phyloP scores from a whole-genome alignment of 176 grass and related monocot species.

The Urochloa ruziziensis region DNA sequence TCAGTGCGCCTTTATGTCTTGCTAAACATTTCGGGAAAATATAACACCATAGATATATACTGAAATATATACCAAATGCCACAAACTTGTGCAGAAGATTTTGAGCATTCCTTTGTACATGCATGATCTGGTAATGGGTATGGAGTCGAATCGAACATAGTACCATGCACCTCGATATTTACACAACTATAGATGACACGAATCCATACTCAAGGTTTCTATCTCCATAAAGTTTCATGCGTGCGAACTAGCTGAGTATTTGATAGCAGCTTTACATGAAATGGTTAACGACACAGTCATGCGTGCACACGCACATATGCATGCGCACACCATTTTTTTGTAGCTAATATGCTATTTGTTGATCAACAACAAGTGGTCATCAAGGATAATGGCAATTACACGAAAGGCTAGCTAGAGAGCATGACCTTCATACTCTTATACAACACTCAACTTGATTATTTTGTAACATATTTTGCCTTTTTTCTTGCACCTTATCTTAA shows the following conservation, averaged over 20 bases:
- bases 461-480: not conserved
- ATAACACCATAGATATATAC: too few relatives aligned
- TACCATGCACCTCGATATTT: not conserved
- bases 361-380: constrained; percentile 4
- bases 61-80: not conserved
- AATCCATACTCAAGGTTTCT: not conserved
- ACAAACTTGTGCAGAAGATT: not conserved
- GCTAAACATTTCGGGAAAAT: not conserved
- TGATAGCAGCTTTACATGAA: constrained; percentile 1
- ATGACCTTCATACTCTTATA: constrained; percentile 10
- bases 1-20: not conserved
- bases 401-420: not conserved
- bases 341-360: constrained; percentile 6
- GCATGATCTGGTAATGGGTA: not conserved
- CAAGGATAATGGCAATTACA: constrained; percentile 31
- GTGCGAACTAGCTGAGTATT: not conserved
- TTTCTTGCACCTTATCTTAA: not conserved
- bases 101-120: not conserved
- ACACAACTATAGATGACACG: not conserved
- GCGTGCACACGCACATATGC: constrained; percentile 16
- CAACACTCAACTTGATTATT: constrained; percentile 30
- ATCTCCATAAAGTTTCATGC: not conserved
- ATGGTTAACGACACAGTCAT: not conserved
- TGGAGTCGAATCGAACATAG: not conserved
- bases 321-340: constrained; percentile 11